Evolutionary conservation across 2,329 filamentous ascomycete genomes (phyloP).

Genomic region (Fonsecaea monophora): DNA sequence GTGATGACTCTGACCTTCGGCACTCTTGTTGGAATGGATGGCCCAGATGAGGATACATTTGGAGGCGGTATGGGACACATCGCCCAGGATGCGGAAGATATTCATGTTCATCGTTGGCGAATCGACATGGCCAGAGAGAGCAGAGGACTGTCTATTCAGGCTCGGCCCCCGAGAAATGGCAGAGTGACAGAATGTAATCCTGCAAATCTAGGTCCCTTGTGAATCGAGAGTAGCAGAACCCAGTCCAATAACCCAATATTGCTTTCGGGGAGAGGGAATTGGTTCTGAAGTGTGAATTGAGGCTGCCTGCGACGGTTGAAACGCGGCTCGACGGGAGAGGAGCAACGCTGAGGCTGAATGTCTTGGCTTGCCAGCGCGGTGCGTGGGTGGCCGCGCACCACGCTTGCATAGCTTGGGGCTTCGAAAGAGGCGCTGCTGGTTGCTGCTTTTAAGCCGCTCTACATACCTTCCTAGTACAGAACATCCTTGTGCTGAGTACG

Average conservation of each 20-base stretch:
- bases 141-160: not conserved
- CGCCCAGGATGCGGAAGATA: constrained; percentile 77
- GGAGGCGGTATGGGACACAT: constrained; percentile 82
- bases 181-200: not conserved
- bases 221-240: not conserved
- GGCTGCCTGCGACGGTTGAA: not conserved
- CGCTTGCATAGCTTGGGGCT: not conserved
- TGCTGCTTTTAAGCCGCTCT: not conserved
- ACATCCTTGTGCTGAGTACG: no score
- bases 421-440: not conserved
- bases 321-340: constrained; percentile 4
- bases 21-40: constrained; percentile 85
- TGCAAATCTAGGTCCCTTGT: not conserved
- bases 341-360: constrained; percentile 1
- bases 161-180: not conserved
- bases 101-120: constrained; percentile 50
- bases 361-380: not conserved
- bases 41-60: constrained; percentile 91
- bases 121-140: constrained; percentile 19
- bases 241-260: not conserved
- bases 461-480: no score
- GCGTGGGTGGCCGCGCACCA: no score
- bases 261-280: not conserved
- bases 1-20: constrained; percentile 68
- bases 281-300: not conserved